A percentile compares a stretch with the other conserved stretches of the same genome.
Evolutionary conservation across 2,329 filamentous ascomycete species (phyloP).

Genomic region (Penicillium sumatraense): DNA sequence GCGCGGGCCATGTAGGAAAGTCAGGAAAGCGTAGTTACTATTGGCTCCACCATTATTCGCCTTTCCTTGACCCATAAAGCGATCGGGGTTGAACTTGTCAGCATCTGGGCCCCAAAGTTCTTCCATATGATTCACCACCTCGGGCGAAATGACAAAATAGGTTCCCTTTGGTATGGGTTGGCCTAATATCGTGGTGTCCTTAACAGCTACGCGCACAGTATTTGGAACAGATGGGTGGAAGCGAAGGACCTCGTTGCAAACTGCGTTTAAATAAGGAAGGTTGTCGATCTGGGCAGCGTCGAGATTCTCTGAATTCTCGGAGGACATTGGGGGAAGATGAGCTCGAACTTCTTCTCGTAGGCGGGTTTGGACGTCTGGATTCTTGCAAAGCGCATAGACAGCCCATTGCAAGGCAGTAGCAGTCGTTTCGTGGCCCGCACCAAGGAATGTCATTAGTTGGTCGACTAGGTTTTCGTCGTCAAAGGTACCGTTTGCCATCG

Average conservation of each 20-base stretch:
- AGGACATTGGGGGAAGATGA: conserved; percentile 59
- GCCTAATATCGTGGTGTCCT: conserved; percentile 69
- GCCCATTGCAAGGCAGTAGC: conserved; percentile 77
- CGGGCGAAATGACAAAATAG: conserved; percentile 65
- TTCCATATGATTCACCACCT: conserved; percentile 71
- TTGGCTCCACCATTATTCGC: conserved; percentile 71
- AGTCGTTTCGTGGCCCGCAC: conserved; percentile 81
- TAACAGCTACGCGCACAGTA: conserved; percentile 68
- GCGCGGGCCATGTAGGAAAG: conserved; percentile 83
- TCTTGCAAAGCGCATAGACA: conserved; percentile 68
- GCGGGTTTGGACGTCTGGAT: conserved; percentile 67
- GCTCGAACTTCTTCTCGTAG: conserved; percentile 71
- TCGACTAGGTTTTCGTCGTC: conserved; percentile 80
- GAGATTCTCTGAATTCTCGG: conserved; percentile 66
- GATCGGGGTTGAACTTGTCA: conserved; percentile 74
- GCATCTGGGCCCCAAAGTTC: conserved; percentile 79
- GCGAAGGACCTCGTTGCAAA: conserved; percentile 78
- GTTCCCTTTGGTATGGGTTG: conserved; percentile 72
- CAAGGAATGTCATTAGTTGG: conserved; percentile 89
- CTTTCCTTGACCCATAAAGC: conserved; percentile 63
- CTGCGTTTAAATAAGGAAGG: conserved; percentile 78
- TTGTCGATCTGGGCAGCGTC: conserved; percentile 66
- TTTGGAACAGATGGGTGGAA: conserved; percentile 72
- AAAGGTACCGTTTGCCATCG: conserved; percentile 76
- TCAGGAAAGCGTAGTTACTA: conserved; percentile 78